Evolutionary conservation across 2,329 filamentous ascomycete species (phyloP).

Genomic region (Ophiostoma montium): DNA sequence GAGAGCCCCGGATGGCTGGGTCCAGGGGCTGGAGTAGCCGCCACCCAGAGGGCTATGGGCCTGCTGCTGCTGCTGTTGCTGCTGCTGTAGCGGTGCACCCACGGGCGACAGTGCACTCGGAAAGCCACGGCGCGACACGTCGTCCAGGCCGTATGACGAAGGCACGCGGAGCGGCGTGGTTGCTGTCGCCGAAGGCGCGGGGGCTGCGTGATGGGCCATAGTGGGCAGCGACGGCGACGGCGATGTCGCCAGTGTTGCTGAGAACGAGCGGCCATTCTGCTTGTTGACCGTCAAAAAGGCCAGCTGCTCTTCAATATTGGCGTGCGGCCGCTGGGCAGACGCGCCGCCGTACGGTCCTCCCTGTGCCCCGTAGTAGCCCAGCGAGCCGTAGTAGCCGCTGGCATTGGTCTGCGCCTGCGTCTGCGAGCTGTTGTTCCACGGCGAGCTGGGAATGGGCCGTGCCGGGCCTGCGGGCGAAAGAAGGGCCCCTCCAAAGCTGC

Average conservation of each 20-base stretch:
- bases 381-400: slow-evolving; percentile 1
- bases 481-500: background rate
- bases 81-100: slow-evolving; percentile 1
- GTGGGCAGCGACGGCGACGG: background rate
- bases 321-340: background rate
- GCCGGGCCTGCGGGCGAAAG: background rate
- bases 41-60: background rate
- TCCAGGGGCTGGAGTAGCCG: slow-evolving; percentile 6
- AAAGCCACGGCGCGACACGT: slow-evolving; percentile 10
- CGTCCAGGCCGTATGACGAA: slow-evolving; percentile 5
- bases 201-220: background rate
- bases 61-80: background rate
- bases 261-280: slow-evolving; percentile 2
- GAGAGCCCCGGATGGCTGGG: too few species aligned
- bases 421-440: slow-evolving; percentile 24
- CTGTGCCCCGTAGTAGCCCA: slow-evolving; percentile 1
- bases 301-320: slow-evolving; percentile 11
- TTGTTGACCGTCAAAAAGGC: slow-evolving; percentile 7
- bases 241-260: background rate
- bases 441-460: slow-evolving; percentile 27
- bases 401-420: background rate
- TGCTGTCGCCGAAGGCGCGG: too few species aligned
- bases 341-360: background rate
- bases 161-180: background rate
- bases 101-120: slow-evolving; percentile 12